Evolutionary conservation across 2,329 filamentous ascomycete species (phyloP), one percentile per base, ranked within the genome.

Genomic region (Sordariomycetes sp.): DNA sequence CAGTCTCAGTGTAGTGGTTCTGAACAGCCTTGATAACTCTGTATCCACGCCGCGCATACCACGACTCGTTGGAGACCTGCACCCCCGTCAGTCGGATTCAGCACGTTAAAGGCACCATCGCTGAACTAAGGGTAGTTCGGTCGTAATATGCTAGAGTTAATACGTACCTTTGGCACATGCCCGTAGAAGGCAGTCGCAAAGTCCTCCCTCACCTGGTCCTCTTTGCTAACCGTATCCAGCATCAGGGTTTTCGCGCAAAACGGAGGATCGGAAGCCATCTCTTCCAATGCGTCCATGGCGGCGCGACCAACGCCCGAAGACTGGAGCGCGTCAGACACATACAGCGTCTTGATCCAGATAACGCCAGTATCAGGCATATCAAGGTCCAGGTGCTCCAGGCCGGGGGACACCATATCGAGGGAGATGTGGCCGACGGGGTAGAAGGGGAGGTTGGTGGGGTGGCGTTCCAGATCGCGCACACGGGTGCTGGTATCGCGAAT

Each of bases 291-390:
- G 13, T 67, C 65, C 66, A 68, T 68, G 0, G 66, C 65, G 6
- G 63, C 65, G 1, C 66, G 45, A 0, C 66, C 66, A 0, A 68
- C 56, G 2, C 66, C 66, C 8, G 61, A 58, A 35, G 62, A 61
- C n/a, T 60, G 64, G 2, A 68, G 53, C 7, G 62, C 62, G 4
- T 60, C 52, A 0, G 65, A 62, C 1, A 68, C 62, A 28, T 65
- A 68, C 7, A 68, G 63, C 0, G 61, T 66, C 51, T 68, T 68
- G 45, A 68, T 68, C 66, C 66, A 68, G 53, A 64, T 67, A 7
- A 65, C 42, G 2, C 54, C 55, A 1, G 63, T 58, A 0, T 51
- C 25, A 0, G 65, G 63, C 2, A 68, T 56, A 1, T 65, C 60
- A 0, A 68, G 54, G 0, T 53, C n/a, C 3, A 66, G 58, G 0